Evolutionary conservation across 1,284 basidiomycete genomes (phyloP), one percentile per base, ranked within the genome.

Genomic region (Ustanciosporium gigantosporum): DNA sequence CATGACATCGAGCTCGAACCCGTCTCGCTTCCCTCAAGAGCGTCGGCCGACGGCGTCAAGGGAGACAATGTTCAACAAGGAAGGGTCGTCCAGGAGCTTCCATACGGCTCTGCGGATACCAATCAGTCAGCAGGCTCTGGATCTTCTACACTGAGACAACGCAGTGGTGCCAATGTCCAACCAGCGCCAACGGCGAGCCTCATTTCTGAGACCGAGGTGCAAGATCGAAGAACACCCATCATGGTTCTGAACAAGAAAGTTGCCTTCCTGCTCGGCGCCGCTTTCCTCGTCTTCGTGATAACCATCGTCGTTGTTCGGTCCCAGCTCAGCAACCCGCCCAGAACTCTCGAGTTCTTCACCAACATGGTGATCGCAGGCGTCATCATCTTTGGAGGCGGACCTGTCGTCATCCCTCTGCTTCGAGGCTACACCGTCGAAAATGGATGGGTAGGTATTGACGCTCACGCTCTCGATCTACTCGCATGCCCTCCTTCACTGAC

Each of bases 321-420:
- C 1, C 66, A 71, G 16, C 70, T 81, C 14, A 35, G 50, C 1
- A 43, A 68, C 13, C 71, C 78, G 3, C 70, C 73, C 0, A 58
- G 71, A 7, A 46, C 49, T 2, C 66, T 82, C 5, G 77, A 80
- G 44, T 79, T 82, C 57, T 80, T 81, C 66, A 77, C 73, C n/a
- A 82, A 81, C 56, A 78, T 82, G 75, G 59, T 81, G 40, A 68
- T 82, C 19, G 81, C 81, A 2, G 81, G 82, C 4, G 81, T 83
- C 8, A 83, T 84, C 70, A 83, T 84, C 51, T 84, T 85, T 64
- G 84, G 84, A 16, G 84, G 84, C 8, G 84, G 84, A 14, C 84
- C 84, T 0, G 84, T 85, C 6, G 84, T 85, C 25, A 83, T 85
- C 50, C 84, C 84, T 2, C 79, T 85, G 4, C 76, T 85, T 11